These are phyloP conservation scores for Gossypium raimondii DNA, from an alignment of 345 rosid species.

Conservation along the genomic window DNA sequence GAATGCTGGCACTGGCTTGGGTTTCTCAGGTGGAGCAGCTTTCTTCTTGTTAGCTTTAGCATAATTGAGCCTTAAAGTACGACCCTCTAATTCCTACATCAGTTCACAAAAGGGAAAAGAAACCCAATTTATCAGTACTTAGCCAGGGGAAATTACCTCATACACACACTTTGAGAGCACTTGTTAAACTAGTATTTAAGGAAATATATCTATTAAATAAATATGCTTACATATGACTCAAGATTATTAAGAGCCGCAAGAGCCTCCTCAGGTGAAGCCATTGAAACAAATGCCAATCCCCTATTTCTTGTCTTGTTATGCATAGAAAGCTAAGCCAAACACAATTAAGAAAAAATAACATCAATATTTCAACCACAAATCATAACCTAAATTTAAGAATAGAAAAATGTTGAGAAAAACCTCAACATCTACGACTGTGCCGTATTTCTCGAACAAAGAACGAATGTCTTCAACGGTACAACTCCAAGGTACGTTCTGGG, in stretches of 20 bases:
- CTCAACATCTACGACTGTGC: constrained; percentile 71
- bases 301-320: constrained; percentile 58
- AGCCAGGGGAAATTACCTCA: background rate
- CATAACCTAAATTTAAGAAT: background rate
- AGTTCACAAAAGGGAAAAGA: background rate
- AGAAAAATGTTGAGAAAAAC: constrained; percentile 20
- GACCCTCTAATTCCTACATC: constrained; percentile 67
- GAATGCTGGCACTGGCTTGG: constrained; percentile 42
- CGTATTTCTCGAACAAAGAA: constrained; percentile 64
- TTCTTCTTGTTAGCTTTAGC: constrained; percentile 54
- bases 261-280: constrained; percentile 81
- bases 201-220: background rate
- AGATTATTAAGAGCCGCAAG: constrained; percentile 50
- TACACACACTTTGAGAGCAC: background rate
- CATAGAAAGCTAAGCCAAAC: constrained; percentile 66
- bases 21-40: constrained; percentile 36
- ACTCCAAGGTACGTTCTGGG: constrained; percentile 73
- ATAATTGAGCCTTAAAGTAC: constrained; percentile 50
- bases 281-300: constrained; percentile 72
- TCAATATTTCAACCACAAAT: constrained; percentile 9
- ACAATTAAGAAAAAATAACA: background rate
- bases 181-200: constrained; percentile 1
- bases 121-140: background rate
- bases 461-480: constrained; percentile 74
- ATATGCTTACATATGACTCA: constrained; percentile 45